Evolutionary conservation across 352 stramenopile genomes (phyloP).

Genomic region (Phytophthora cactorum): DNA sequence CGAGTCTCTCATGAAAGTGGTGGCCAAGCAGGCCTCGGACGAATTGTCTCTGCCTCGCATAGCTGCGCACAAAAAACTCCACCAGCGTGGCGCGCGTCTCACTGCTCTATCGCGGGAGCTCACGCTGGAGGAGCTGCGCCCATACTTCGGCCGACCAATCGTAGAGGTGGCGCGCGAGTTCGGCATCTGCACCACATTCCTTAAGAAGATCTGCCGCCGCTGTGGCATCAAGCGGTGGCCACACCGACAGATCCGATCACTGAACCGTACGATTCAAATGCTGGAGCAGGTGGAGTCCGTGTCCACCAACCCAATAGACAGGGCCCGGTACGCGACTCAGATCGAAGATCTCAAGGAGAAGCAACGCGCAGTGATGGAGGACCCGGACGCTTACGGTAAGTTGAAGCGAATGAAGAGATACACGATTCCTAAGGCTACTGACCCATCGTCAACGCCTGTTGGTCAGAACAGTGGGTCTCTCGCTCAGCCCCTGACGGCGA

Average conservation of each 20-base stretch:
- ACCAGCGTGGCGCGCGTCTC: slow-evolving; percentile 54
- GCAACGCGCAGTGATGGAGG: slow-evolving; percentile 66
- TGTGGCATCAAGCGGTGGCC: slow-evolving; percentile 73
- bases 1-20: slow-evolving; percentile 45
- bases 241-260: slow-evolving; percentile 71
- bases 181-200: slow-evolving; percentile 77
- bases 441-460: slow-evolving; percentile 6
- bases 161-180: slow-evolving; percentile 72
- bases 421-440: slow-evolving; percentile 16
- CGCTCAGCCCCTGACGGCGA: neutral
- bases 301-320: slow-evolving; percentile 50
- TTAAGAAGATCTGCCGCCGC: slow-evolving; percentile 79
- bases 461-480: slow-evolving; percentile 6
- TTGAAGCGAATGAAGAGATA: slow-evolving; percentile 73
- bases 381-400: slow-evolving; percentile 66
- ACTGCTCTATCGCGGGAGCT: slow-evolving; percentile 58
- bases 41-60: slow-evolving; percentile 19
- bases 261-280: slow-evolving; percentile 79
- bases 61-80: slow-evolving; percentile 22
- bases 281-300: slow-evolving; percentile 64
- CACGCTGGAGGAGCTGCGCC: slow-evolving; percentile 63
- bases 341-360: slow-evolving; percentile 72
- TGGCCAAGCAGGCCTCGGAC: slow-evolving; percentile 40
- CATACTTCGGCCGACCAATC: slow-evolving; percentile 71
- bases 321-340: slow-evolving; percentile 55